These are phyloP conservation scores for Fusarium cyanostomum DNA, from an alignment of 2,329 filamentous ascomycete species.

Conservation along the genomic window DNA sequence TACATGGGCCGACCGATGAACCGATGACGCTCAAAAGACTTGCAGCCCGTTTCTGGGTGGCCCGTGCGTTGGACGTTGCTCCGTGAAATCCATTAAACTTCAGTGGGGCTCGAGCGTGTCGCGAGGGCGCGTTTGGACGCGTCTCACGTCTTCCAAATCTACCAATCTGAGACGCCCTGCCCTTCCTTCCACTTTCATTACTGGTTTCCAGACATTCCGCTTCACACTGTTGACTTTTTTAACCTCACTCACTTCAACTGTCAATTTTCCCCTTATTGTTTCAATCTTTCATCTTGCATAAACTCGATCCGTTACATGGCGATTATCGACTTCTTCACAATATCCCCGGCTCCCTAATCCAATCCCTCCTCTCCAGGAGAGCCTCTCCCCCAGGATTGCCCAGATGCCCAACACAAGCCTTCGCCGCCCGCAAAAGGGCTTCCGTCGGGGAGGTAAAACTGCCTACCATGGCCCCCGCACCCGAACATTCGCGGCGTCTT, in stretches of 20 bases:
- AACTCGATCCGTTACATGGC: conserved; percentile 26
- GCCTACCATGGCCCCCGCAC: conserved; percentile 75
- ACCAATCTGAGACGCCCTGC: conserved; percentile 38
- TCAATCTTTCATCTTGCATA: not conserved
- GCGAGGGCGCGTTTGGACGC: conserved; percentile 47
- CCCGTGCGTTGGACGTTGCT: conserved; percentile 34
- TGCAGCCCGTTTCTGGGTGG: conserved; percentile 24
- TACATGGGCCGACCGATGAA: conserved; percentile 43
- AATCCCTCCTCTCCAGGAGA: conserved; percentile 31
- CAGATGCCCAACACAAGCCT: conserved; percentile 69
- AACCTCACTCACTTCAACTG: conserved; percentile 11
- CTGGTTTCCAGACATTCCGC: conserved; percentile 36
- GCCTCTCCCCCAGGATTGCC: conserved; percentile 6
- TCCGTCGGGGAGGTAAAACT: conserved; percentile 73
- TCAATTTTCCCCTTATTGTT: conserved; percentile 11
- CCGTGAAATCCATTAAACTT: conserved; percentile 47
- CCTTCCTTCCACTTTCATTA: conserved; percentile 30
- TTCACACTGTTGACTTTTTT: conserved; percentile 35
- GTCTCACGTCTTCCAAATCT: conserved; percentile 40
- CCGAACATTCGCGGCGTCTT: conserved; percentile 82
- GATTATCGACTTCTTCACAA: conserved; percentile 12
- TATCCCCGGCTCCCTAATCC: conserved; percentile 34
- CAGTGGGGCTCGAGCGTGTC: conserved; percentile 40
- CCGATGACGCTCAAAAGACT: conserved; percentile 41
- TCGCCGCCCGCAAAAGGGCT: conserved; percentile 70